Percentiles rank a stretch among this genome's conserved stretches.
Conservation (phyloP, 805 yeast genomes). For the Kuraishia hungarica region DNA sequence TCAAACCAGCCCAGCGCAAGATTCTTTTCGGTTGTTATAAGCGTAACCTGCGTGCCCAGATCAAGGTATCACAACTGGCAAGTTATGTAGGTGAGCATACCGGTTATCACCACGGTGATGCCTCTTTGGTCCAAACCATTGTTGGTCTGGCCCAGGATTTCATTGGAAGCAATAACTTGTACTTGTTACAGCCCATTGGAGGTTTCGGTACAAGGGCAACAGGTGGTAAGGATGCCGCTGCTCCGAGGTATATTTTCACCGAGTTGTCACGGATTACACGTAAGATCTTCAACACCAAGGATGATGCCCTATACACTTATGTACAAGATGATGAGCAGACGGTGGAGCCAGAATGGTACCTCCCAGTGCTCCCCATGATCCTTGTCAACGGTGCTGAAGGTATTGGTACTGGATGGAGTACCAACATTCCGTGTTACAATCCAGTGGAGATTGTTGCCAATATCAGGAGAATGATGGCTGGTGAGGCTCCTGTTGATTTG, state of each 20-base stretch:
- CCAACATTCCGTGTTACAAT: conserved; percentile 83
- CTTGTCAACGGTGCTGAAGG: conserved; percentile 96
- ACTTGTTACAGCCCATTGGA: conserved; percentile 84
- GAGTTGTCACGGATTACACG: conserved; percentile 71
- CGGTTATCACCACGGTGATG: conserved; percentile 94
- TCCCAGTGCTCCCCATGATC: conserved; percentile 92
- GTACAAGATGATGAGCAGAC: conserved; percentile 88
- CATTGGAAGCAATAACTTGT: conserved; percentile 85
- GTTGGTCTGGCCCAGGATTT: conserved; percentile 93
- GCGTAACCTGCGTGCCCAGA: conserved; percentile 65
- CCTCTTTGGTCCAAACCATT: conserved; percentile 79
- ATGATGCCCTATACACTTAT: conserved; percentile 69
- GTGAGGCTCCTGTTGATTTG: conserved; percentile 65
- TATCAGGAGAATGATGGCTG: conserved; percentile 62
- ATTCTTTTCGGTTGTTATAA: conserved; percentile 84
- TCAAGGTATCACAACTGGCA: conserved; percentile 84
- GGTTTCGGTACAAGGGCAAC: conserved; percentile 92
- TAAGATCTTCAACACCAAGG: conserved; percentile 68
- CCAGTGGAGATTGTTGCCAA: conserved; percentile 78
- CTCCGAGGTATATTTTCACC: conserved; percentile 93
- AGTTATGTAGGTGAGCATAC: conserved; percentile 87
- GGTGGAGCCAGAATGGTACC: conserved; percentile 93
- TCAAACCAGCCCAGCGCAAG: conserved; percentile 96
- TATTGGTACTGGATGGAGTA: conserved; percentile 99
- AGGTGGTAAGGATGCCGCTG: conserved; percentile 99